Conservation (phyloP, 2,329 filamentous ascomycete species). For the Verruconis gallopava region DNA sequence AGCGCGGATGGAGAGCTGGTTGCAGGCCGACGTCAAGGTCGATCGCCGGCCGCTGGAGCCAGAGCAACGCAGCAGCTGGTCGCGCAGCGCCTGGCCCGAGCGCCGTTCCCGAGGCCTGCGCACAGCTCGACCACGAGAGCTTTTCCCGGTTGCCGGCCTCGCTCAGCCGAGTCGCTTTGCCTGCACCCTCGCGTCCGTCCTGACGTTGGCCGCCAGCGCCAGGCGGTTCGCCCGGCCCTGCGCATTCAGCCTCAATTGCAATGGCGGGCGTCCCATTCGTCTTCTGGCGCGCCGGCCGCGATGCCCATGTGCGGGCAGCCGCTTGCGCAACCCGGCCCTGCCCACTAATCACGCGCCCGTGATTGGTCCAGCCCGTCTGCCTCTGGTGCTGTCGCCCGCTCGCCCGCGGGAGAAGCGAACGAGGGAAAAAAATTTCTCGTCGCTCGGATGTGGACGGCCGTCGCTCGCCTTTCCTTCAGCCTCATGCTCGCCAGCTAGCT, state of each 20-base stretch:
- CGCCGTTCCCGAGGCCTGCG: background rate
- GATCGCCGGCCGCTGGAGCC: background rate
- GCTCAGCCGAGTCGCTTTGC: background rate
- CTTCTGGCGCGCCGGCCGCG: background rate
- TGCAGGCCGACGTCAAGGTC: background rate
- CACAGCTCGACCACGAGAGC: background rate
- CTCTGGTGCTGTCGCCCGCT: too few species aligned
- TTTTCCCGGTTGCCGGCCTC: too few species aligned
- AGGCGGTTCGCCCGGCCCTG: background rate
- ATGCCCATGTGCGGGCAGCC: background rate
- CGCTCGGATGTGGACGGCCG: too few species aligned
- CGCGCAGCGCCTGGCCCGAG: too few species aligned
- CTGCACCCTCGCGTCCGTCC: background rate
- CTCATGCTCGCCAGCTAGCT: too few species aligned
- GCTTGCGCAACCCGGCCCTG: too few species aligned
- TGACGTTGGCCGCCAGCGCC: background rate
- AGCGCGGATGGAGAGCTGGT: background rate
- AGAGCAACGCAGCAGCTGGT: too few species aligned
- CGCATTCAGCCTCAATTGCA: background rate
- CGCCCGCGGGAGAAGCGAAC: too few species aligned
- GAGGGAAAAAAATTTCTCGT: too few species aligned
- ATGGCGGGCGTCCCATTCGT: background rate
- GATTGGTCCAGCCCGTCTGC: background rate
- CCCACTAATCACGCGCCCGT: background rate
- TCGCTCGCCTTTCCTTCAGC: too few species aligned